Percentiles rank a stretch among this genome's conserved stretches.
Conservation (phyloP, 306 rosid species). For the Cucurbita pepo region DNA sequence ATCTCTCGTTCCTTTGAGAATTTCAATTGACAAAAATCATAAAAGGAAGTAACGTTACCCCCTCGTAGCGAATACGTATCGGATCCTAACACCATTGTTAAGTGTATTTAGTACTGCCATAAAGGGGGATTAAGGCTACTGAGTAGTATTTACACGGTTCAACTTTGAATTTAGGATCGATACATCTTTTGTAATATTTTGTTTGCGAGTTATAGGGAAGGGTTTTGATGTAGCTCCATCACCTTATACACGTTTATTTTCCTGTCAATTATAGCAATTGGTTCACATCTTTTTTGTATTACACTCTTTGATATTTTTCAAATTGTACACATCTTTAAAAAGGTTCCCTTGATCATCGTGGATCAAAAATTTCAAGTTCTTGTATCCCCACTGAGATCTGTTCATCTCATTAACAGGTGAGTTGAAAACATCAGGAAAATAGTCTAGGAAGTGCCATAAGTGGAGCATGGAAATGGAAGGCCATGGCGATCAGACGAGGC, state of each 20-base stretch:
- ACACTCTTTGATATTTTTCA: not conserved
- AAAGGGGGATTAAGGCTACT: not conserved
- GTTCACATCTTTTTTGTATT: not conserved
- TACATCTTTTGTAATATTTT: not conserved
- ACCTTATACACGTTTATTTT: not conserved
- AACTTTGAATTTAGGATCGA: not conserved
- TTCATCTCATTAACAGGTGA: not conserved
- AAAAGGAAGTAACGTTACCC: no score
- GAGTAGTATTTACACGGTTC: not conserved
- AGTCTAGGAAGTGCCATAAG: conserved; percentile 3
- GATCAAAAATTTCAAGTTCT: not conserved
- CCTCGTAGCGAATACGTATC: no score
- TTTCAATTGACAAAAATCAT: no score
- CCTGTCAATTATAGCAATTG: not conserved
- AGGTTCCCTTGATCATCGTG: not conserved
- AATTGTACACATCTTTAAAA: not conserved
- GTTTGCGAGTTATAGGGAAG: not conserved
- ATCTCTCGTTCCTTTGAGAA: no score
- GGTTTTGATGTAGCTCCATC: no score
- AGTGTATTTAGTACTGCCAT: not conserved
- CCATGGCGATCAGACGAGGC: conserved; percentile 10
- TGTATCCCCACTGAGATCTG: not conserved
- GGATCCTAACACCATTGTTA: not conserved
- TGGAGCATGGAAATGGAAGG: conserved; percentile 2
- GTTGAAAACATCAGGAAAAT: not conserved